phyloP scores from a whole-genome alignment of 495 filamentous ascomycete genomes.

The Xylaria nigripes region DNA sequence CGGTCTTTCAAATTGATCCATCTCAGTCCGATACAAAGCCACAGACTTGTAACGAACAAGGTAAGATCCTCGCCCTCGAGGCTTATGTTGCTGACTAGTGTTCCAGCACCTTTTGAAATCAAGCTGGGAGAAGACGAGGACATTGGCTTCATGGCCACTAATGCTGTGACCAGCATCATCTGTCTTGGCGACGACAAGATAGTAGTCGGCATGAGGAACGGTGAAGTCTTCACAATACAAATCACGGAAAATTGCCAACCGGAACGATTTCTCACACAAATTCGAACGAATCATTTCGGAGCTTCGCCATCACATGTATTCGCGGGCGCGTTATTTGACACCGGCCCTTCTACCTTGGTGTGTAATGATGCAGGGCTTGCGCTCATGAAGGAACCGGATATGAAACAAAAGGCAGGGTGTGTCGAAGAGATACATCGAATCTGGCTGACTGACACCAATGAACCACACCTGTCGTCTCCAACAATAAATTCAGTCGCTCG shows the following conservation, averaged over 20 bases:
- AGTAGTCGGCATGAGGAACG: constrained; percentile 35
- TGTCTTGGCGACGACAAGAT: constrained; percentile 27
- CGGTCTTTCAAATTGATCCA: constrained; percentile 13
- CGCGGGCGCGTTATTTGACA: constrained; percentile 12
- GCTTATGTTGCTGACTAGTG: not conserved
- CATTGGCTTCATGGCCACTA: not conserved
- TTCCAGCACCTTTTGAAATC: not conserved
- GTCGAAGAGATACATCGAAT: constrained; percentile 25
- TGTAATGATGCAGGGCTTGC: constrained; percentile 21
- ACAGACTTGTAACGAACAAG: not conserved
- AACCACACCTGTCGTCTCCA: constrained; percentile 19
- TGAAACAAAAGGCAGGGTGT: not conserved
- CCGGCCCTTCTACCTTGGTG: constrained; percentile 13
- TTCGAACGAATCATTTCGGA: constrained; percentile 12
- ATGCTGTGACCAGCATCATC: constrained; percentile 15
- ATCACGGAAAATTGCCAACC: not conserved
- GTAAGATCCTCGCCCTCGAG: not conserved
- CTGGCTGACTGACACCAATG: constrained; percentile 34
- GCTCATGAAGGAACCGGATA: constrained; percentile 14
- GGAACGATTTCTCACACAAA: not conserved
- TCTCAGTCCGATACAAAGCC: not conserved
- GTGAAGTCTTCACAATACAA: constrained; percentile 33
- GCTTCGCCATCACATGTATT: constrained; percentile 15
- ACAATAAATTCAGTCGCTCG: constrained; percentile 28
- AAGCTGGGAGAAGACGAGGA: not conserved